phyloP scores from a whole-genome alignment of 805 yeast genomes.

The Torulaspora gathmanii region DNA sequence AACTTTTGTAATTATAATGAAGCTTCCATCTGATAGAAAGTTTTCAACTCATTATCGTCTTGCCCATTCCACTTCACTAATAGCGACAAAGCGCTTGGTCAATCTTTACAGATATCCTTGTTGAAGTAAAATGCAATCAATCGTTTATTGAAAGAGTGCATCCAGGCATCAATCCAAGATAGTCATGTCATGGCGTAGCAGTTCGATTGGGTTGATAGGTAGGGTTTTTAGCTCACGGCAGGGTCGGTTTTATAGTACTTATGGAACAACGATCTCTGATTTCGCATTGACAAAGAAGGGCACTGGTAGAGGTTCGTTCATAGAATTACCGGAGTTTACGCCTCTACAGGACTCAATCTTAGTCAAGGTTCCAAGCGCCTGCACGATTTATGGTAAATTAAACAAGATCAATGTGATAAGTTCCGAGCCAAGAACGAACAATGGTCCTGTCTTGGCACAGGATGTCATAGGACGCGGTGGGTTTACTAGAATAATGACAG shows the following conservation, averaged over 20 bases:
- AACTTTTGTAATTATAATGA: conserved; percentile 6
- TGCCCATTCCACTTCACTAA: neutral
- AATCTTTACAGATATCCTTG: neutral
- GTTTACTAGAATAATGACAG: conserved; percentile 18
- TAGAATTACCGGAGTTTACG: conserved; percentile 26
- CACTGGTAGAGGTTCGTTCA: conserved; percentile 33
- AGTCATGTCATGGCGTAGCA: neutral
- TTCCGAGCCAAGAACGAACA: conserved; percentile 6
- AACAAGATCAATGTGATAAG: conserved; percentile 20
- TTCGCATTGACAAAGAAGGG: conserved; percentile 22
- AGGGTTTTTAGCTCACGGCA: neutral
- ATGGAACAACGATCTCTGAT: conserved; percentile 8
- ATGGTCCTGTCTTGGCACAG: conserved; percentile 14
- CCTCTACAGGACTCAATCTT: conserved; percentile 23
- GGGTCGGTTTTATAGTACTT: conserved; percentile 3
- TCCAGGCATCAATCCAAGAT: neutral
- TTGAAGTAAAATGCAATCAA: neutral
- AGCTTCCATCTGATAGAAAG: conserved; percentile 5
- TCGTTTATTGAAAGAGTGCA: neutral
- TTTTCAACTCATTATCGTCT: too few species aligned
- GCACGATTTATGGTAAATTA: conserved; percentile 21
- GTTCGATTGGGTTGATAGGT: neutral
- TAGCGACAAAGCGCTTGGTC: neutral
- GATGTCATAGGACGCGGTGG: conserved; percentile 9
- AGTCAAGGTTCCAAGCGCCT: conserved; percentile 22